These are phyloP conservation scores for Haplosporangium sp. DNA, from an alignment of 371 early-diverging fungal species.

Conservation along the genomic window DNA sequence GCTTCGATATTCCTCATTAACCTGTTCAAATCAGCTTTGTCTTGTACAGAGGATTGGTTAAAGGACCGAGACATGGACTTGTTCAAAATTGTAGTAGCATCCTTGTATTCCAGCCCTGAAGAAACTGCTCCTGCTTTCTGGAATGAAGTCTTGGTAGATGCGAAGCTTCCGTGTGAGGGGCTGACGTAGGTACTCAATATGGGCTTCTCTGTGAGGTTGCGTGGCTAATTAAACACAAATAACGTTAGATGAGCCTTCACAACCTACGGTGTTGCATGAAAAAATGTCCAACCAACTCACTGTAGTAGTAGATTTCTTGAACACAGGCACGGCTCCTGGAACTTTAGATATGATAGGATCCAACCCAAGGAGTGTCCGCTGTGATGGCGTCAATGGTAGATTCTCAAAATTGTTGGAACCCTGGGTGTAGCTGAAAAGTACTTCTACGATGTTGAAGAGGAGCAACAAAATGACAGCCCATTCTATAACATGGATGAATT, in stretches of 20 bases:
- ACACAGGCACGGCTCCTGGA: constrained; percentile 43
- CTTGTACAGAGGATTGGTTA: constrained; percentile 43
- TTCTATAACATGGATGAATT: constrained; percentile 11
- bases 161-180: constrained; percentile 24
- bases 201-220: constrained; percentile 30
- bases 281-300: constrained; percentile 8
- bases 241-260: not conserved
- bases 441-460: constrained; percentile 36
- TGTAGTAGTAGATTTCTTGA: constrained; percentile 24
- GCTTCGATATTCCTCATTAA: constrained; percentile 51
- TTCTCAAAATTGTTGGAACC: constrained; percentile 50
- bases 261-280: not conserved
- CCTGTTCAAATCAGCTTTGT: constrained; percentile 30
- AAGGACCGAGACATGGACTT: constrained; percentile 49
- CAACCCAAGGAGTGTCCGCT: constrained; percentile 41
- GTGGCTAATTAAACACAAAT: constrained; percentile 11
- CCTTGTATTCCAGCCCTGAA: constrained; percentile 21
- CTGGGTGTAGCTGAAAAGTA: constrained; percentile 29
- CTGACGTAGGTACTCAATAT: constrained; percentile 47
- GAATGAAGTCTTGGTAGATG: constrained; percentile 18
- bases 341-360: constrained; percentile 39
- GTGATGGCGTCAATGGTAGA: constrained; percentile 47
- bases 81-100: constrained; percentile 44
- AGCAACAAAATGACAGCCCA: constrained; percentile 24
- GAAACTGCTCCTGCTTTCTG: constrained; percentile 24